Evolutionary conservation across 352 stramenopile genomes (phyloP).

Genomic region (Albugo laibachii): DNA sequence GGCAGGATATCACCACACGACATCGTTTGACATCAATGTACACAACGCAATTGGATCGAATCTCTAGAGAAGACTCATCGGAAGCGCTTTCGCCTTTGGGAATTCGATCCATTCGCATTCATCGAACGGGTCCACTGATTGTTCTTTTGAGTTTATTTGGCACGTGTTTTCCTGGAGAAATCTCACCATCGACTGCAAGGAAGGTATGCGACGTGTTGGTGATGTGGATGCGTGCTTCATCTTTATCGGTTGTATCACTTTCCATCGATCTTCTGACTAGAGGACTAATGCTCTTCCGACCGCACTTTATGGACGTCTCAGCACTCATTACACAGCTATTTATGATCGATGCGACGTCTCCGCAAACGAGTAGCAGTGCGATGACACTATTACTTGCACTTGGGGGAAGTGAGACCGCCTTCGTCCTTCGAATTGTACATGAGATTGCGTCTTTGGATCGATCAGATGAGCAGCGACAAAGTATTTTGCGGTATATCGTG

Average conservation of each 20-base stretch:
- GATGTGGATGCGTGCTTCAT: conserved; percentile 24
- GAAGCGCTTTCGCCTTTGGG: conserved; percentile 12
- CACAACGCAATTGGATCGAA: conserved; percentile 44
- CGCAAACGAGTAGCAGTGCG: conserved; percentile 13
- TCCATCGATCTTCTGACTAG: conserved; percentile 62
- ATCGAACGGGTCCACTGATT: conserved; percentile 44
- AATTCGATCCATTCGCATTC: conserved; percentile 14
- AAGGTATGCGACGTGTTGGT: conserved; percentile 72
- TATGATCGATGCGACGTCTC: conserved; percentile 36
- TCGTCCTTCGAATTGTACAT: conserved; percentile 50
- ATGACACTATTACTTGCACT: conserved; percentile 63
- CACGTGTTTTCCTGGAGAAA: conserved; percentile 69
- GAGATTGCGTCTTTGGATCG: conserved; percentile 69
- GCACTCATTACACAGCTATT: conserved; percentile 52
- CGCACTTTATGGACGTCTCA: conserved; percentile 59
- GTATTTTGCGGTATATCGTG: conserved; percentile 54
- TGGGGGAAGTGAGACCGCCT: conserved; percentile 52
- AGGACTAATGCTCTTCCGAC: conserved; percentile 64
- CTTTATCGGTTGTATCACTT: conserved; percentile 31
- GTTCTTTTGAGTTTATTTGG: conserved; percentile 70
- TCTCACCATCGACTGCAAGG: conserved; percentile 41
- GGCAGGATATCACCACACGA: conserved; percentile 20
- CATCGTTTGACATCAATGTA: conserved; percentile 46
- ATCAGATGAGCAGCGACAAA: conserved; percentile 41
- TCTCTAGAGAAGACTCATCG: conserved; percentile 31